Base-by-base conservation (phyloP, 352 stramenopile genomes). In the Elongisporangium prolatum region DNA sequence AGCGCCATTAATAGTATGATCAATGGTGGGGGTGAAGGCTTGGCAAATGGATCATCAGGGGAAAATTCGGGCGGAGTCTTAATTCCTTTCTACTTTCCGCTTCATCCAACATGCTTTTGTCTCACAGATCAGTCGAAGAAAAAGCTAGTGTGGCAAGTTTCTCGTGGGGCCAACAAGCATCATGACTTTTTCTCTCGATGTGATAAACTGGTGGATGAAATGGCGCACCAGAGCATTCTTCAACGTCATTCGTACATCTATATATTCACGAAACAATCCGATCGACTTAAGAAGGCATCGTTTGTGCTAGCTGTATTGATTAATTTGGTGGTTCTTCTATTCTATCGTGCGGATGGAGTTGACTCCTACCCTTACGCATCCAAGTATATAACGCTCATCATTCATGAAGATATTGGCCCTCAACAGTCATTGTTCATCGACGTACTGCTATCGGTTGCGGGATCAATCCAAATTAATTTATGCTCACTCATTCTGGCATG, bases 41-140 rank as follows among this genome's bases (percentile, higher is more conserved):
- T 20, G 18, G 8, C n/a, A 34, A 61, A 50, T 60, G 37, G 14
- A 22, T n/a, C 47, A 18, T 48, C 48, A 1, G 20, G 18, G 14
- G 13, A 52, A 10, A 28, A 59, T 18, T 21, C 50, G 0, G 44
- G 53, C 8, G 62, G 61, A 1, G 54, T 49, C 7, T 54, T 83
- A 20, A 85, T 91, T 20, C 62, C 77, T 1, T 84, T 88, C 49
- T 89, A 92, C 57, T 92, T 89, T 56, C 78, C 80, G 9, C 18
- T 92, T 4, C 82, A 92, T 47, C 82, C 82, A 5, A 88, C 87
- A 17, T 92, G 82, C 54, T 88, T 83, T 47, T 87, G 82, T 54
- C 54, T 92, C 20, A 89, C 82, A 0, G 74, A 84, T 2, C 80
- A 86, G 51, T 87, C 82, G 21, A 89, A 89, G 60, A 75, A 82